A percentile compares a stretch with the other conserved stretches of the same genome.
Conservation (phyloP, 1,139 yeast species). For the Arxiozyma bovina region DNA sequence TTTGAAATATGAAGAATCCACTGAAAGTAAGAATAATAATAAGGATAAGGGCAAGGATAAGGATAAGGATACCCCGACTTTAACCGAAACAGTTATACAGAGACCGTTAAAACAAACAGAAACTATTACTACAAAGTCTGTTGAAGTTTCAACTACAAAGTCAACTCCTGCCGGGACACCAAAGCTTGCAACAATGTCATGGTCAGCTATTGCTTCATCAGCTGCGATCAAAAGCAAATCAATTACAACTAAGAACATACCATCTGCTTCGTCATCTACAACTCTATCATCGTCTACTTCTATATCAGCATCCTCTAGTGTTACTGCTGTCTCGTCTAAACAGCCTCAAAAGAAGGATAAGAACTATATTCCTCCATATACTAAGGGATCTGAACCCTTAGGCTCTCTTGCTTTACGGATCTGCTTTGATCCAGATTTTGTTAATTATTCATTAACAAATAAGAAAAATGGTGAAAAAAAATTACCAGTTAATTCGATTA, state of each 20-base stretch:
- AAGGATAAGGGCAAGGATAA: too few relatives aligned
- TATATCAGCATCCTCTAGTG: background rate
- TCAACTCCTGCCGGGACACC: conserved; percentile 10
- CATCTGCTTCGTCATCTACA: conserved; percentile 11
- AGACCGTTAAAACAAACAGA: conserved; percentile 4
- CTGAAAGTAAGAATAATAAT: background rate
- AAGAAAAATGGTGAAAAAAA: conserved; percentile 8
- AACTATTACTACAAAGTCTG: background rate
- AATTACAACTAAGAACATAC: conserved; percentile 1
- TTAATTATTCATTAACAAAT: conserved; percentile 19
- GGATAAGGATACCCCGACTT: background rate
- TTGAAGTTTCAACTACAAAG: background rate
- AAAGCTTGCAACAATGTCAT: conserved; percentile 22
- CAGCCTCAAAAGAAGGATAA: conserved; percentile 24
- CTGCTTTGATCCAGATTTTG: conserved; percentile 32
- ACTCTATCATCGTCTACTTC: conserved; percentile 7
- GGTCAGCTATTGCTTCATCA: conserved; percentile 31
- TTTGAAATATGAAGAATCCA: background rate
- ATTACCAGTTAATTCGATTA: conserved; percentile 26
- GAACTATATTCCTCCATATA: conserved; percentile 32
- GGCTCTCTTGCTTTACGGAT: conserved; percentile 36
- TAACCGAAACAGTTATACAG: background rate
- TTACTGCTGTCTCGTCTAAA: background rate
- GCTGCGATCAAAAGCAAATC: conserved; percentile 20
- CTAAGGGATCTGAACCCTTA: conserved; percentile 36